phyloP scores from a whole-genome alignment of 2,329 filamentous ascomycete species.

The Coleophoma crateriformis region DNA sequence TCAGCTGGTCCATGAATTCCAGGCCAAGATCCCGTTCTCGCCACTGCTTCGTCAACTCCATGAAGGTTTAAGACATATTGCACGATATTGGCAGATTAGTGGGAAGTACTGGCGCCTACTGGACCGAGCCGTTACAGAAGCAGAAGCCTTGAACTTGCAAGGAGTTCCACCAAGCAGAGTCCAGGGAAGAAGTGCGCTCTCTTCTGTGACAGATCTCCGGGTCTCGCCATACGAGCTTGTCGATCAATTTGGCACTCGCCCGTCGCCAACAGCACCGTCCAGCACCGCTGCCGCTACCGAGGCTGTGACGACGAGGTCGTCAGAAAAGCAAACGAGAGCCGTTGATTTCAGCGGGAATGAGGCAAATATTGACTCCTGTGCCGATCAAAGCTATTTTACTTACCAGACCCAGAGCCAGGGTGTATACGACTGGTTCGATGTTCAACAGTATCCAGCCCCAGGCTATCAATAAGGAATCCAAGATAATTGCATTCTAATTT shows the following conservation, averaged over 20 bases:
- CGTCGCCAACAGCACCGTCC: neutral
- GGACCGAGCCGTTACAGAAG: neutral
- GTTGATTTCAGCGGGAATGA: neutral
- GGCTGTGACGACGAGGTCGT: neutral
- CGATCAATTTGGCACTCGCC: neutral
- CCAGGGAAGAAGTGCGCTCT: neutral
- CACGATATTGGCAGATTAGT: neutral
- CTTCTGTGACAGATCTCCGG: neutral
- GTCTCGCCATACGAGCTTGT: neutral
- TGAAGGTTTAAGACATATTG: neutral
- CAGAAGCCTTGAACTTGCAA: neutral
- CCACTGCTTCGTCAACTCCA: neutral
- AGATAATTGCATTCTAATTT: neutral
- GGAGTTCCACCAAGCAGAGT: neutral
- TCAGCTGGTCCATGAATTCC: neutral
- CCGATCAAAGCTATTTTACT: neutral
- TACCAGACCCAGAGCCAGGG: neutral
- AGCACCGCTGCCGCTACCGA: no score
- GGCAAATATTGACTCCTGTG: neutral
- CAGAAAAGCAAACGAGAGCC: neutral
- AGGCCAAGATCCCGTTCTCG: neutral
- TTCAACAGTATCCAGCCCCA: neutral
- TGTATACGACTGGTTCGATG: constrained; percentile 1
- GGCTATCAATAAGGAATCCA: neutral
- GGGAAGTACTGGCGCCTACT: neutral